Evolutionary conservation across 257 asterid genomes (phyloP).

Genomic region (Prunella vulgaris): DNA sequence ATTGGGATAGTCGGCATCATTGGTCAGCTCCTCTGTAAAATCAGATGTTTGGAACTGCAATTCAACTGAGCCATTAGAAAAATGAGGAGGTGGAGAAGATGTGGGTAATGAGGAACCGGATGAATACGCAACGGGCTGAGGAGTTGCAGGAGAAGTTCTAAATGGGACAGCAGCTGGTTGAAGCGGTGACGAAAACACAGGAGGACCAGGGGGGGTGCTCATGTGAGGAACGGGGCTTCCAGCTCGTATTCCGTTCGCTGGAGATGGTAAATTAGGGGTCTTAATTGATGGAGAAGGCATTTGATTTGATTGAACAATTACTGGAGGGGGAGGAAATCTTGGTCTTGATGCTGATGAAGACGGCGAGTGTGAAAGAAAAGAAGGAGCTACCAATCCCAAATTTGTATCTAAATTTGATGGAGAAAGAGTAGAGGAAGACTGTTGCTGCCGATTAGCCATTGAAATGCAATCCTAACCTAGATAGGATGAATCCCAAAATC

Average conservation of each 20-base stretch:
- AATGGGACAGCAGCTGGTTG: conserved; percentile 97
- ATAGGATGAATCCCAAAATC: not conserved
- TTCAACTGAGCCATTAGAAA: conserved; percentile 65
- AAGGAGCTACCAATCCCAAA: conserved; percentile 41
- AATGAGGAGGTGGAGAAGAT: conserved; percentile 57
- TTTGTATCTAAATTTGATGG: conserved; percentile 28
- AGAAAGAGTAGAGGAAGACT: conserved; percentile 35
- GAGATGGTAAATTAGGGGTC: conserved; percentile 64
- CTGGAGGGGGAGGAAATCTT: conserved; percentile 57
- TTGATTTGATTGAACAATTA: conserved; percentile 51
- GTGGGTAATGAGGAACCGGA: conserved; percentile 75
- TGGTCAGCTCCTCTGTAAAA: conserved; percentile 43
- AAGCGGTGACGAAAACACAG: conserved; percentile 85
- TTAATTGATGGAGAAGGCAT: conserved; percentile 56
- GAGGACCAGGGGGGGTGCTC: conserved; percentile 99
- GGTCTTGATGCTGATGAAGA: conserved; percentile 42
- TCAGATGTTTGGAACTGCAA: conserved; percentile 57
- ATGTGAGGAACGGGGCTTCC: conserved; percentile 61
- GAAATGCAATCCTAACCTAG: conserved; percentile 8
- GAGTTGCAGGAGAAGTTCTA: conserved; percentile 91
- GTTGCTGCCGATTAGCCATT: conserved; percentile 63
- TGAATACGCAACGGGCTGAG: conserved; percentile 85
- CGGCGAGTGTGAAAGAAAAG: conserved; percentile 30
- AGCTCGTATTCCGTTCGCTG: conserved; percentile 55
- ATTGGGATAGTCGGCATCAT: conserved; percentile 54